Evolutionary conservation across 139 green algal species (phyloP), one percentile per base, ranked within the genome.

Genomic region (Asterochloris erici): DNA sequence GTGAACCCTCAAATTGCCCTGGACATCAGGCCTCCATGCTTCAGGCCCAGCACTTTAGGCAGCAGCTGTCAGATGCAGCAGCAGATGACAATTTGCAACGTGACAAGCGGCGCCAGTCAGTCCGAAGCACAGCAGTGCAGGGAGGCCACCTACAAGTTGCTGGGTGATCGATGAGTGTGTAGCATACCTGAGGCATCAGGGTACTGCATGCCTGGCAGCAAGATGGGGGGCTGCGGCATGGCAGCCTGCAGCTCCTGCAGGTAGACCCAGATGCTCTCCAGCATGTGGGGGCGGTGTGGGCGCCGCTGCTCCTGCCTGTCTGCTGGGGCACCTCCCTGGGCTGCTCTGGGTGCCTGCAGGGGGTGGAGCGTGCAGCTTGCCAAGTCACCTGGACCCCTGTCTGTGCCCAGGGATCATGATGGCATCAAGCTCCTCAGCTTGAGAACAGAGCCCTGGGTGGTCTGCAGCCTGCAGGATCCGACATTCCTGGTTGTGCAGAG

Each of bases 251-350:
- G n/a, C 60, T 27, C 47, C 60, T 70, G 19, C 54, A 80, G 76
- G 24, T 80, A 80, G 60, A 23, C n/a, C 76, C 68, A 62, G 21
- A 80, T 80, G 76, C 76, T 80, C 14, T 61, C 76, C 38, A 80
- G 76, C 76, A 80, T 80, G 23, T 80, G 68, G 76, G 76, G 76
- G 6, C 38, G 38, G 4, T 54, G 38, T 54, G 38, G 38, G 38
- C 38, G 38, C 38, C 38, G 38, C 38, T 54, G 38, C 38, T 54
- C 38, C 38, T 54, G 76, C 60, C 76, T 28, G 10, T 80, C 60
- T 12, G 24, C 60, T 24, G 76, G 24, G 15, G 12, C 14, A 24
- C 54, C 38, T 19, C 38, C 74, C 16, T 29, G 28, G 13, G 9
- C 70, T 38, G 38, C 38, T 54, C 38, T 54, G 38, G 38, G 38